These are phyloP conservation scores for Plasmodium billcollinsi DNA, from an alignment of 169 alveolate species.

Conservation along the genomic window DNA sequence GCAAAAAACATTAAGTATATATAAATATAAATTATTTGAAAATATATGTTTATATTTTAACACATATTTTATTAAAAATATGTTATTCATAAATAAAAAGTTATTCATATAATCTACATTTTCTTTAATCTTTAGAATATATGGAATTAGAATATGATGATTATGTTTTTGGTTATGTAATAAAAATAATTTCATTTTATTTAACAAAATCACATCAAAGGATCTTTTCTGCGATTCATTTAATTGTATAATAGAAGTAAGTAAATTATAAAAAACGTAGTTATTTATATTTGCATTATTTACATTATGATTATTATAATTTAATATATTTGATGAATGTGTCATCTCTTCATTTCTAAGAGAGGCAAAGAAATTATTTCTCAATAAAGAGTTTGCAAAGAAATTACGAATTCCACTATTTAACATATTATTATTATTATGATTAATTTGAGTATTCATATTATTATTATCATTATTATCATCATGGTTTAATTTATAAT, in stretches of 20 bases:
- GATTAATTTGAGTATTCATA: neutral
- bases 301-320: constrained; percentile 8
- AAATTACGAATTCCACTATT: constrained; percentile 11
- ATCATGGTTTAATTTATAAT: neutral
- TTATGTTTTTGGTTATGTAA: constrained; percentile 23
- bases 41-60: constrained; percentile 30
- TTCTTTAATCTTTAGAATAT: constrained; percentile 10
- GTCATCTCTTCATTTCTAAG: constrained; percentile 13
- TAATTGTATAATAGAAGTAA: constrained; percentile 35
- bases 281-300: constrained; percentile 23
- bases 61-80: constrained; percentile 34
- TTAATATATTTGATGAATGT: constrained; percentile 3
- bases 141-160: neutral
- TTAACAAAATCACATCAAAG: neutral
- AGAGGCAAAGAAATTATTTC: constrained; percentile 45
- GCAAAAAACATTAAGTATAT: constrained; percentile 36
- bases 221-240: constrained; percentile 33
- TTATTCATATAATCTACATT: constrained; percentile 24
- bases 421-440: neutral
- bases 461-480: neutral
- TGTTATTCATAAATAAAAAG: constrained; percentile 33
- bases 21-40: constrained; percentile 10
- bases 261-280: constrained; percentile 39
- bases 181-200: constrained; percentile 35
- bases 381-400: constrained; percentile 28